Evolutionary conservation across 768 basidiomycete species (phyloP), one percentile per base, ranked within the genome.

Genomic region (Postia placenta): DNA sequence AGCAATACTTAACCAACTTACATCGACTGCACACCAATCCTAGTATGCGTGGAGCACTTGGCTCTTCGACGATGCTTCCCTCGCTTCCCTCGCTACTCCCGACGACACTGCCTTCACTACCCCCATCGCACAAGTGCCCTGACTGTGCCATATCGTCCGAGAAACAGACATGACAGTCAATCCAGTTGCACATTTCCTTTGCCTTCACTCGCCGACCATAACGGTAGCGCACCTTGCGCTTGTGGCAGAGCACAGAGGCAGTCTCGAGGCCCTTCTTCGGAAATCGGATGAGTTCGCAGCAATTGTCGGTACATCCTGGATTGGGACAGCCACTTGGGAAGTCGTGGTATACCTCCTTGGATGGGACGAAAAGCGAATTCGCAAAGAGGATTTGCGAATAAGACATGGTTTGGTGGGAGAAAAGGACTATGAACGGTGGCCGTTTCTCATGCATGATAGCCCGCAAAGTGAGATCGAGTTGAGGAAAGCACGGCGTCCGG

Each of bases 351-450:
- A 87, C 76, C 38, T 85, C 81, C 56, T 79, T 74, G 17, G 83
- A 74, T 22, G 86, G 86, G 45, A 88, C 85, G 60, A 79, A 87
- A 25, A 76, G 70, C 19, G 74, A 72, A 59, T 85, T 76, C 1
- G 85, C 86, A 73, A 88, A 88, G 63, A 88, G 76, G 53, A 88
- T 86, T 66, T 87, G 85, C 27, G 86, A 87, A 56, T 86, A 88
- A 14, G 86, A 87, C 9, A 83, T 84, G 24, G 83, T 83, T 61
- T 87, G 85, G 60, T 85, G 84, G 23, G 85, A 88, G 65, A 88
- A 87, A 53, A 88, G 74, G 40, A 88, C 75, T 57, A 88, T 70
- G 64, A 88, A 88, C 30, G 81, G 85, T 4, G 86, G 86, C 43
- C 73, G 76, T 60, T 87, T 87, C 65, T 88, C 85, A 68, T 81